Conservation (phyloP, 1,139 yeast genomes). For the Suhomyces coccinellae region DNA sequence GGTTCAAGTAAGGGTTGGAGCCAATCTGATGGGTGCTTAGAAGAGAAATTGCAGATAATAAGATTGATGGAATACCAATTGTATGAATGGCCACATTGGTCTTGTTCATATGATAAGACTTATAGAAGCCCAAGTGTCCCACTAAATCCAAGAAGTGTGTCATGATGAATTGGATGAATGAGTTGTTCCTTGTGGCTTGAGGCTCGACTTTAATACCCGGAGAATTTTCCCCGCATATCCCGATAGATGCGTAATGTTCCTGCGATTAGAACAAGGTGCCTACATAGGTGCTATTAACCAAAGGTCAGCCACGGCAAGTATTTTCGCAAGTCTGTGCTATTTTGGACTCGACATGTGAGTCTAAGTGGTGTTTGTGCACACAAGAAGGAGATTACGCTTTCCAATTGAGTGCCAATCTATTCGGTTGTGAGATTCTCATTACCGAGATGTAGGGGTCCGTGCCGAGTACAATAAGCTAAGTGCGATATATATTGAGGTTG, state of each 20-base stretch:
- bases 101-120: conserved; percentile 73
- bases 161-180: neutral
- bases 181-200: neutral
- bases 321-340: too few relatives aligned
- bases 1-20: conserved; percentile 38
- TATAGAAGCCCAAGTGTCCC: conserved; percentile 76
- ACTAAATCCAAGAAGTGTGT: conserved; percentile 45
- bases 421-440: too few relatives aligned
- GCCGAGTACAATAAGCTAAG: too few relatives aligned
- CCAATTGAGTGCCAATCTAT: too few relatives aligned
- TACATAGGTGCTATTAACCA: too few relatives aligned
- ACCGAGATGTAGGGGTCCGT: too few relatives aligned
- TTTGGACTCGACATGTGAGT: too few relatives aligned
- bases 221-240: neutral
- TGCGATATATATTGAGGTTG: too few relatives aligned
- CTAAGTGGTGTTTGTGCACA: too few relatives aligned
- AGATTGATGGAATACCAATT: conserved; percentile 75
- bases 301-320: too few relatives aligned
- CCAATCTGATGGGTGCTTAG: conserved; percentile 26
- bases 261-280: too few relatives aligned
- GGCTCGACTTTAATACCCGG: neutral
- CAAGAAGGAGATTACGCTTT: too few relatives aligned
- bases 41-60: conserved; percentile 53
- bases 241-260: neutral
- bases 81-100: conserved; percentile 77